Base-by-base conservation (phyloP, 352 stramenopile genomes). In the Aphanomyces euteiches region DNA sequence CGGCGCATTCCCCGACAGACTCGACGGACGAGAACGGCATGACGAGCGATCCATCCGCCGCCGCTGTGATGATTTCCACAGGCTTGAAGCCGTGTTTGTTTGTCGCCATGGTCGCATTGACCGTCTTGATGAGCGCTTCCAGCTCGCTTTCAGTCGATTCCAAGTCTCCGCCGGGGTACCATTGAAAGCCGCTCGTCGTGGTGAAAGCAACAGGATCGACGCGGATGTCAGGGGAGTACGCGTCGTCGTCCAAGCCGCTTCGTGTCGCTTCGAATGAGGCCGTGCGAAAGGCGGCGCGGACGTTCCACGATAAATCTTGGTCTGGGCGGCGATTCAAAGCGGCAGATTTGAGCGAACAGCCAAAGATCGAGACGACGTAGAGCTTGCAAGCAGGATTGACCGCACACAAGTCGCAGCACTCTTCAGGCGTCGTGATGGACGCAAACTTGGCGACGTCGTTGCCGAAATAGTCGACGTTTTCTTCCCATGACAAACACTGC, bases 381-480 rank as follows among this genome's bases (percentile, higher is more conserved):
- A 68, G 40, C 6, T n/a, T n/a, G 34, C 60, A 68, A n/a, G n/a
- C 38, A 17, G 10, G 15, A 5, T 19, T 36, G 47, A n/a, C 7
- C 17, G 38, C 60, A 37, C 60, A 68, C 3, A 38, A 5, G n/a
- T 7, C 13, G 8, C 43, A 37, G 36, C 60, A 68, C 43, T 10
- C 6, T 10, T 21, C n/a, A 13, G 60, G 47, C 5, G 60, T n/a
- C 12, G 40, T 12, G 45, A 66, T 7, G 12, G 10, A 19, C 34
- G 34, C 39, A 7, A n/a, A 58, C 39, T 36, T 7, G 38, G n/a
- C 37, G 12, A 68, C 38, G 36, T 68, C 60, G 47, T 68, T 68
- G 60, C 60, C 60, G 43, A 59, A 38, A 43, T 68, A 68, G 47
- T 50, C 38, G 15, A n/a, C 17, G 47, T 68, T 36, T 64, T 68